Evolutionary conservation across 2,329 filamentous ascomycete genomes (phyloP).

Genomic region (Fusarium sp.): DNA sequence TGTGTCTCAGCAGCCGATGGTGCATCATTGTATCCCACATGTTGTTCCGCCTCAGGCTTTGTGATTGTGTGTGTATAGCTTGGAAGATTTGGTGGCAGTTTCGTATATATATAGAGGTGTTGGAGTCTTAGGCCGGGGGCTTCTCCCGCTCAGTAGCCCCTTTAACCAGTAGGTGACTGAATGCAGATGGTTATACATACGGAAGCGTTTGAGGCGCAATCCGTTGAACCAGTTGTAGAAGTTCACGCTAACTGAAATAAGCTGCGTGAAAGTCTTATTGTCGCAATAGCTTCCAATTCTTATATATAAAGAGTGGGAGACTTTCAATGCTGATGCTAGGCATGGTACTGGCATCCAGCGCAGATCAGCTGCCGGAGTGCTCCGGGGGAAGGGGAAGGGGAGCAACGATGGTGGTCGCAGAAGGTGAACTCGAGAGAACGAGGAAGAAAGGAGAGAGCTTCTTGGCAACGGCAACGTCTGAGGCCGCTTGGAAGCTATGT

Average conservation of each 20-base stretch:
- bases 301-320: not conserved
- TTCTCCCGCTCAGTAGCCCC: not conserved
- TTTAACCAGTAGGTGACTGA: not conserved
- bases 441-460: not conserved
- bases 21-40: not conserved
- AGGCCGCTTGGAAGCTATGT: not conserved
- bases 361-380: not conserved
- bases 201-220: not conserved
- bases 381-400: not conserved
- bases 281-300: too few relatives aligned
- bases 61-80: not conserved
- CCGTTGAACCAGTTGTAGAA: not conserved
- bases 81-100: not conserved
- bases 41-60: too few relatives aligned
- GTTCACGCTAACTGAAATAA: fast-evolving
- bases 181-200: not conserved
- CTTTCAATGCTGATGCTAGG: not conserved
- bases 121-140: not conserved
- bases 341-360: not conserved
- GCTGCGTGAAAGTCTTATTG: not conserved
- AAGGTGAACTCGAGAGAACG: not conserved
- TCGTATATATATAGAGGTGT: not conserved
- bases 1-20: not conserved
- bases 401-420: not conserved
- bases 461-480: not conserved